Base-by-base conservation (phyloP, 1,284 basidiomycete genomes). In the Ganoderma meredithae region DNA sequence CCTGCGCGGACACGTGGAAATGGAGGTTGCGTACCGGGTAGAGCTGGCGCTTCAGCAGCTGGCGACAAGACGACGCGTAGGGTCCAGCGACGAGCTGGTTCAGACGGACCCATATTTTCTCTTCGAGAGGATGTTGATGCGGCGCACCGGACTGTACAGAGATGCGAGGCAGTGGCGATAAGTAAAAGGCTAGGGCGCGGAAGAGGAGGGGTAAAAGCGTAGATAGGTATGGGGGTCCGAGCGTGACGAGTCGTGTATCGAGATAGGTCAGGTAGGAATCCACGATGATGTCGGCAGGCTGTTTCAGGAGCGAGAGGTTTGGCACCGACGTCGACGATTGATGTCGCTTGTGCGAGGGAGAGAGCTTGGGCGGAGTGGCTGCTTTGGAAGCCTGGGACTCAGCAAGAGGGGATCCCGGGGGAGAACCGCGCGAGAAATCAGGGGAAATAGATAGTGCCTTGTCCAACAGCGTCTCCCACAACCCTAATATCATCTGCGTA, bases 121-220 rank as follows among this genome's bases (percentile, higher is more conserved):
- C 85, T 73, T 93, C 91, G 3, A 86, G 69, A 2, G 68, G 64
- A 58, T 76, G 73, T 56, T 75, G 82, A 76, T 72, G 79, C 77
- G 68, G 81, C 81, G 55, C 77, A 77, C 59, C 81, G 74, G 67
- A 79, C 76, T 74, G 75, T 33, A 91, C 80, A 12, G 90, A 87
- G 8, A 94, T 78, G 9, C 89, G 85, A 43, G 92, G 89, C 33
- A 94, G 83, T 0, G 90, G 86, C 5, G 87, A 84, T 10, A 87
- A 81, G 74, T 86, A 89, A 72, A 86, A 88, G 0, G 89, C 86
- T 19, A 92, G 83, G 25, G 85, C 85, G 27, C 90, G 88, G 73
- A 92, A 91, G n/a, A 94, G 84, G 33, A 90, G 80, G 0, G 90
- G 88, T n/a, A 94, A 80, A 62, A 93, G 86, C 55, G 79, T 74